Evolutionary conservation across 2,329 filamentous ascomycete genomes (phyloP), one percentile per base, ranked within the genome.

Genomic region (Ceratocystis papillata): DNA sequence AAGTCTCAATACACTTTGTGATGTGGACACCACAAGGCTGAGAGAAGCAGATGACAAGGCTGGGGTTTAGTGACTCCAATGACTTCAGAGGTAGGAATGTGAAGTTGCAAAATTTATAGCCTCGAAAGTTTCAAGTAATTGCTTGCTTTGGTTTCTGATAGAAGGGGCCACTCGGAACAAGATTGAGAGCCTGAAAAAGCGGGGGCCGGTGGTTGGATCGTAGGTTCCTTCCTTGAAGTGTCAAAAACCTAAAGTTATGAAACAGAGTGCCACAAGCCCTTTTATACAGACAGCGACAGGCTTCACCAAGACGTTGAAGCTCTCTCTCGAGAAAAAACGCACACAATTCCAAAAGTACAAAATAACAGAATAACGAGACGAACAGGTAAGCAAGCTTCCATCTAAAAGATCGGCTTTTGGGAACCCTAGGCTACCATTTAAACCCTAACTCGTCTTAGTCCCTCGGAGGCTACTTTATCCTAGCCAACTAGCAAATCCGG

Each of bases 1-100:
- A 59, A 59, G 55, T 59, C 55, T 37, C 7, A 3, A 59, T 59
- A 59, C 55, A 59, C 53, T 59, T 41, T 59, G 53, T n/a, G 25
- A 59, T 59, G 25, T 37, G 53, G 28, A 59, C 7, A n/a, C 55
- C 55, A 37, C 55, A 59, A 59, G 55, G 55, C 55, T 59, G 30
- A 37, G 55, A n/a, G 28, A 30, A 28, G 25, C 22, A 17, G 53
- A 57, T 15, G 6, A 7, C 7, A 37, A 59, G 17, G 55, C 55
- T 59, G 28, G 33, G 48, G 15, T 28, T 53, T 15, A 53, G 15
- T 28, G 22, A 28, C 25, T 25, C 20, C 48, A 53, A 53, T 28
- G 48, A 53, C 48, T 53, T 25, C 10, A 25, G 8, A 53, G 22
- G 10, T 6, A 53, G 20, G 22, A 53, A 28, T 50, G 20, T 53